Conservation (phyloP, 2,329 filamentous ascomycete genomes). For the Pestalotiopsis sp. region DNA sequence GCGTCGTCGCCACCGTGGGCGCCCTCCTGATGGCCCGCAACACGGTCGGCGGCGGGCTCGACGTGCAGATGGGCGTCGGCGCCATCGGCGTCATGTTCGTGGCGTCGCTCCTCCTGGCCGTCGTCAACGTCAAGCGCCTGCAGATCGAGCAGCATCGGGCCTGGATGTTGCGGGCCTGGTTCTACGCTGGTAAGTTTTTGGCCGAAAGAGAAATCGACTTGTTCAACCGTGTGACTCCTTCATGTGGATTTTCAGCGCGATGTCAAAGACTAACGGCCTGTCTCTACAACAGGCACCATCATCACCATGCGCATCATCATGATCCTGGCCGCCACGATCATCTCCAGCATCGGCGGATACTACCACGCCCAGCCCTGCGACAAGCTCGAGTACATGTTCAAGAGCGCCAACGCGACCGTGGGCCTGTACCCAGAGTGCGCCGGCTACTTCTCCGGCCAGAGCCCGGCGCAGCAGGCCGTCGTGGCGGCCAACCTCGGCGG, state of each 20-base stretch:
- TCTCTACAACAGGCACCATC: conserved; percentile 41
- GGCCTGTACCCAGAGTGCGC: conserved; percentile 47
- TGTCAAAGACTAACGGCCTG: neutral
- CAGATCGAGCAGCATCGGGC: conserved; percentile 65
- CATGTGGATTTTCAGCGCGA: no score
- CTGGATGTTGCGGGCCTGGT: conserved; percentile 62
- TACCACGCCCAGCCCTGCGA: conserved; percentile 42
- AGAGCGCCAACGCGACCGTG: conserved; percentile 29
- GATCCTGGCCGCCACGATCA: conserved; percentile 41
- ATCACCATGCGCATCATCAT: conserved; percentile 55
- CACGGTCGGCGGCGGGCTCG: conserved; percentile 55
- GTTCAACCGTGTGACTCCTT: no score
- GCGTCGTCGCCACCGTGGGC: conserved; percentile 46
- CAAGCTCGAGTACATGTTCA: conserved; percentile 46
- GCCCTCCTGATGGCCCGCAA: conserved; percentile 55
- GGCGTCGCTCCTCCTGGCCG: conserved; percentile 46
- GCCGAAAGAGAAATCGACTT: no score
- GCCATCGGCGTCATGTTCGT: conserved; percentile 47
- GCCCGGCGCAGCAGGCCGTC: conserved; percentile 26
- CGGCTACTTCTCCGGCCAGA: conserved; percentile 35
- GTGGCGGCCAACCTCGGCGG: conserved; percentile 36
- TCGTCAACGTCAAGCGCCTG: conserved; percentile 59
- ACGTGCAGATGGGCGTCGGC: conserved; percentile 47
- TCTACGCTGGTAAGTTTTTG: conserved; percentile 37
- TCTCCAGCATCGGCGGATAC: conserved; percentile 32